phyloP scores from a whole-genome alignment of 2,329 filamentous ascomycete genomes.

The Aspergillus pseudoterreus region DNA sequence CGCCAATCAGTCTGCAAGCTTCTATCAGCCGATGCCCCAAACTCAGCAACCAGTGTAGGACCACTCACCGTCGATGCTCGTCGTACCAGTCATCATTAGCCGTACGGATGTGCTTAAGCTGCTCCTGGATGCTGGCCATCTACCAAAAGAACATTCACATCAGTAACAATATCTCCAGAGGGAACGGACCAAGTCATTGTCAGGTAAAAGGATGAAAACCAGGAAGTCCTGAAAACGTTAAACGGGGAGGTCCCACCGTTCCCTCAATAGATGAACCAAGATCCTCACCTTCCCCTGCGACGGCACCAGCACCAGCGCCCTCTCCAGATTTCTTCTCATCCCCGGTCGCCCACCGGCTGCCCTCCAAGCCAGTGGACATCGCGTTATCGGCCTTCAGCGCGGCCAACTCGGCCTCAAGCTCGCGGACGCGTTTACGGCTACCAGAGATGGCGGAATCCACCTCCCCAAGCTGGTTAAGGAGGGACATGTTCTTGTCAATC shows the following conservation, averaged over 20 bases:
- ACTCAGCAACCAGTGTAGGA: background rate
- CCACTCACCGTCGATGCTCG: conserved; percentile 40
- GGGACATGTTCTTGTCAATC: conserved; percentile 40
- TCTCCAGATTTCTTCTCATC: conserved; percentile 28
- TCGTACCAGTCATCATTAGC: conserved; percentile 44
- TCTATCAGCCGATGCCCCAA: conserved; percentile 6
- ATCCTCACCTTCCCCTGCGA: conserved; percentile 44
- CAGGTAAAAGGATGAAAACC: conserved; percentile 29
- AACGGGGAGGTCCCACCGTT: conserved; percentile 46
- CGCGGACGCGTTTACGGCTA: conserved; percentile 35
- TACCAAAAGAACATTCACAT: conserved; percentile 21
- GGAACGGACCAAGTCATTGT: conserved; percentile 17
- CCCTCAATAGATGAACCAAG: conserved; percentile 46
- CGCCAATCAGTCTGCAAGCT: conserved; percentile 33
- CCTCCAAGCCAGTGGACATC: conserved; percentile 31
- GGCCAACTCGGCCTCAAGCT: conserved; percentile 37
- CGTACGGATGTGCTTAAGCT: conserved; percentile 44
- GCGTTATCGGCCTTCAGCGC: conserved; percentile 31
- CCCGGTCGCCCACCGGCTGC: conserved; percentile 41
- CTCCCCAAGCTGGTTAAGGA: conserved; percentile 37
- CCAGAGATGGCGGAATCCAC: conserved; percentile 33
- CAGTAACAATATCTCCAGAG: conserved; percentile 8
- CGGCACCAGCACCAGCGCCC: conserved; percentile 31
- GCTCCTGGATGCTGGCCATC: conserved; percentile 47
- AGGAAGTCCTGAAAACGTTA: conserved; percentile 26